Base-by-base conservation (phyloP, 2,329 filamentous ascomycete genomes). In the Leptodontidium sp. region DNA sequence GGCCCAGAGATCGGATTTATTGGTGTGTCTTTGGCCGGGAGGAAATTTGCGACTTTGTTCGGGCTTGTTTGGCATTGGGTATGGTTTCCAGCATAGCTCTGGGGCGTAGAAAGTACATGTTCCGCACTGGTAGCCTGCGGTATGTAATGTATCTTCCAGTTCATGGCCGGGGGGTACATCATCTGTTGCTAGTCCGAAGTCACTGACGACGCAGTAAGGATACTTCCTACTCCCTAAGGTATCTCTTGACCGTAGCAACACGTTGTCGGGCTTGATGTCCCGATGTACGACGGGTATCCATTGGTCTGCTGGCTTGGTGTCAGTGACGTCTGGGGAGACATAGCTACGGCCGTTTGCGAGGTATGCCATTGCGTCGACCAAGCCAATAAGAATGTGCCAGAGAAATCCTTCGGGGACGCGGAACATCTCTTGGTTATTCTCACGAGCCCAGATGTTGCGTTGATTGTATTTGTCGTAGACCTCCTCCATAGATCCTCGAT, bases 251-350 rank as follows among this genome's bases (percentile, higher is more conserved):
- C 71, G 62, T 4, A 77, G 65, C 14, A 77, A 67, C 11, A 77
- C 66, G 55, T 77, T 77, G 55, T 77, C 76, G 15, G 76, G 75
- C 58, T 77, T 77, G 57, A 77, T 71, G 57, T 77, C 76, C 9
- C 76, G 70, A 61, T 77, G 76, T 7, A 77, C 21, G 5, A 77
- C 66, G 4, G 76, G 72, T n/a, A 69, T 58, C 76, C 76, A 77
- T 17, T 58, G 40, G 1, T 61, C 49, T 24, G 55, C 58, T 17
- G 57, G 26, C 11, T 52, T 38, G 21, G 68, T 64, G 5, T 70
- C 55, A 15, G 14, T 45, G 11, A 71, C 52, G 8, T 64, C 40
- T 8, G 61, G 43, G 49, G 55, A 43, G 12, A 73, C 45, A 21
- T 64, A 69, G 50, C 53, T 45, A 35, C 71, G 52, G 14, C 75